Conservation (phyloP, 768 basidiomycete species). For the Lentinula aciculospora region DNA sequence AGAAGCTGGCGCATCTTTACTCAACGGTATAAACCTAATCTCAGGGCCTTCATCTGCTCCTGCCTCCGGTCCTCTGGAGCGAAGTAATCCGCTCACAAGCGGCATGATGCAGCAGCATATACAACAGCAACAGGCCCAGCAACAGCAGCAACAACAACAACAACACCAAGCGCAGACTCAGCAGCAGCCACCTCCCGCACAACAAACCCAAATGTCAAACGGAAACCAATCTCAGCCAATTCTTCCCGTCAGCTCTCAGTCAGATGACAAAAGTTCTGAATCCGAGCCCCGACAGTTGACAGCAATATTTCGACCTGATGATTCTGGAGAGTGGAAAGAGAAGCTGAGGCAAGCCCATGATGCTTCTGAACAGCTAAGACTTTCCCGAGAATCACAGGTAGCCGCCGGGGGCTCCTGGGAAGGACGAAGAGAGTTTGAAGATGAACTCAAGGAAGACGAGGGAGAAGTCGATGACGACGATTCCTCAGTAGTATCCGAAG, state of each 20-base stretch:
- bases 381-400: slow-evolving; percentile 30
- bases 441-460: slow-evolving; percentile 69
- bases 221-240: slow-evolving; percentile 25
- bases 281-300: slow-evolving; percentile 54
- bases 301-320: slow-evolving; percentile 85
- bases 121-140: slow-evolving; percentile 23
- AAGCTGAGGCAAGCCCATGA: slow-evolving; percentile 64
- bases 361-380: slow-evolving; percentile 46
- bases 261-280: slow-evolving; percentile 43
- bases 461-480: slow-evolving; percentile 63
- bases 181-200: slow-evolving; percentile 19
- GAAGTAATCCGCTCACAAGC: slow-evolving; percentile 36
- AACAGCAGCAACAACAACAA: slow-evolving; percentile 27
- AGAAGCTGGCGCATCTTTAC: slow-evolving; percentile 56
- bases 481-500: slow-evolving; percentile 56
- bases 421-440: slow-evolving; percentile 47
- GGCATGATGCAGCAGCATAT: slow-evolving; percentile 35
- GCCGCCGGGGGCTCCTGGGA: slow-evolving; percentile 48
- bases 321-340: slow-evolving; percentile 83
- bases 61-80: slow-evolving; percentile 46
- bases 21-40: slow-evolving; percentile 55
- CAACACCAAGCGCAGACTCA: slow-evolving; percentile 24
- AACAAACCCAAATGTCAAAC: slow-evolving; percentile 23
- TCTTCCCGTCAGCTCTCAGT: slow-evolving; percentile 14
- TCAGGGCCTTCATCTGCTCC: slow-evolving; percentile 48